A percentile compares a stretch with the other conserved stretches of the same genome.
phyloP scores from a whole-genome alignment of 2,329 filamentous ascomycete genomes.

The Colletotrichum simmondsii region DNA sequence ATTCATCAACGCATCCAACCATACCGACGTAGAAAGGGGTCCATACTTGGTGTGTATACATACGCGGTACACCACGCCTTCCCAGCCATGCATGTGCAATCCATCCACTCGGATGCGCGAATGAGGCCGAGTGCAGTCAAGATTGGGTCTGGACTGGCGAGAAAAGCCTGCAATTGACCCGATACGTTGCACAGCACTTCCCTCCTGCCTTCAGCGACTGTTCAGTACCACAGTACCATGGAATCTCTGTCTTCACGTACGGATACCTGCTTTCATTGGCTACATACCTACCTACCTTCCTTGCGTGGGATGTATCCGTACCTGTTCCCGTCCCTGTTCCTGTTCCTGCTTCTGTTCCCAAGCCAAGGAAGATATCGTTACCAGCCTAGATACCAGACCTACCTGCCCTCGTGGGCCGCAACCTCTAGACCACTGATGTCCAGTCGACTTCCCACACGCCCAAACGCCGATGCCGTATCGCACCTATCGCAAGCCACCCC shows the following conservation, averaged over 20 bases:
- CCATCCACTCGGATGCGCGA: background rate
- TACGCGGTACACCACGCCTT: background rate
- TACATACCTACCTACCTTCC: background rate
- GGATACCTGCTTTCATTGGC: no score
- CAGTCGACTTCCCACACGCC: background rate
- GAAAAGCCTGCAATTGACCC: constrained; percentile 1
- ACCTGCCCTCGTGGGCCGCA: background rate
- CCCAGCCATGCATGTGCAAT: background rate
- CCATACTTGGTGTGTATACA: background rate
- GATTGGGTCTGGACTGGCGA: background rate
- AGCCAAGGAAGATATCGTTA: background rate
- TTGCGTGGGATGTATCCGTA: background rate
- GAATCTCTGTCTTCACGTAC: no score
- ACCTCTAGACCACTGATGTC: background rate
- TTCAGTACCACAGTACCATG: no score
- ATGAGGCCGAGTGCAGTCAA: background rate
- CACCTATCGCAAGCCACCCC: constrained; percentile 26
- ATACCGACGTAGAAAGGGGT: background rate
- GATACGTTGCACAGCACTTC: constrained; percentile 4
- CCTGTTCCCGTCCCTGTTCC: background rate
- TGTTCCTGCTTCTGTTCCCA: background rate
- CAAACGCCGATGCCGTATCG: constrained; percentile 8
- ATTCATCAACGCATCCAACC: background rate
- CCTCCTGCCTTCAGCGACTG: background rate
- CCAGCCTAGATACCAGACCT: background rate